Evolutionary conservation across 257 asterid genomes (phyloP).

Genomic region (Nemophila menziesii): DNA sequence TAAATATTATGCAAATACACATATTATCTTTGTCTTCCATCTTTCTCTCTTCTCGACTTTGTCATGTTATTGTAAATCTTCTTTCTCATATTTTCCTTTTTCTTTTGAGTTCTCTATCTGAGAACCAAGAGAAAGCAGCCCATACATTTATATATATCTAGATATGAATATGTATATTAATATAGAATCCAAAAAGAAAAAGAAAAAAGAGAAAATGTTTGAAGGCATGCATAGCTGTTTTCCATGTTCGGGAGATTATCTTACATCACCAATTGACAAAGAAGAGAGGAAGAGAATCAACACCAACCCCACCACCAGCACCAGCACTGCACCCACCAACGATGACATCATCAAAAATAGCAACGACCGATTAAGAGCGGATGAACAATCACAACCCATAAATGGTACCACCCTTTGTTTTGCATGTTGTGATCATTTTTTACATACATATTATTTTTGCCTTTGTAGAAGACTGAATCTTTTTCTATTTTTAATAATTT

Average conservation of each 20-base stretch:
- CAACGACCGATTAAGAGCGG: constrained; percentile 1
- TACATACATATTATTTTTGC: not conserved
- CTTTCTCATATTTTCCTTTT: not conserved
- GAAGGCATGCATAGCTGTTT: constrained; percentile 55
- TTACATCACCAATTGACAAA: constrained; percentile 34
- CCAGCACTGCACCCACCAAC: too few species aligned
- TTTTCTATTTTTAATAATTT: not conserved
- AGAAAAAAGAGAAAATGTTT: not conserved
- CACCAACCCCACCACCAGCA: not conserved
- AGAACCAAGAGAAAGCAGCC: not conserved
- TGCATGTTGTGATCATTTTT: too few species aligned
- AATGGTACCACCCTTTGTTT: constrained; percentile 14
- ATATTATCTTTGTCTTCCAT: too few species aligned
- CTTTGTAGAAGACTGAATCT: constrained; percentile 1
- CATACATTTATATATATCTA: not conserved
- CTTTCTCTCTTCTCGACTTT: not conserved
- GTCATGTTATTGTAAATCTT: not conserved
- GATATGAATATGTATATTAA: not conserved
- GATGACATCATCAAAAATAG: too few species aligned
- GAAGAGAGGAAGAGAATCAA: constrained; percentile 19
- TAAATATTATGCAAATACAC: too few species aligned
- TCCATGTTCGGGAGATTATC: constrained; percentile 50
- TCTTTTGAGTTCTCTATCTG: not conserved
- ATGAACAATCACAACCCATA: constrained; percentile 25
- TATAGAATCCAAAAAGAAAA: not conserved